These are phyloP conservation scores for Camellia oleifera DNA, from an alignment of 179 eudicot genomes.

Conservation along the genomic window DNA sequence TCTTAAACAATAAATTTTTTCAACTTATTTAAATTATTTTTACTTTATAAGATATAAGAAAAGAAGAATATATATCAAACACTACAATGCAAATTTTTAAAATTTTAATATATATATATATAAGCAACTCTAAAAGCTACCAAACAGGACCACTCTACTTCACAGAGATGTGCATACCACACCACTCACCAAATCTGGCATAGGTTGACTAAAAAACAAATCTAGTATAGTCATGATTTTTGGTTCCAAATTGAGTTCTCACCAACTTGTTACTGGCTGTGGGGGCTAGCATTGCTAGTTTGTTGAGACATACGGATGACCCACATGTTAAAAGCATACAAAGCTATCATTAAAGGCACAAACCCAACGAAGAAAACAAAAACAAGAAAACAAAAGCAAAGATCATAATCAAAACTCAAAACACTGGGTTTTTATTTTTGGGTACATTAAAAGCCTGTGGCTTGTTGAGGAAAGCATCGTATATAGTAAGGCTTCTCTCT, in stretches of 20 bases:
- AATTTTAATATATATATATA: too few relatives aligned
- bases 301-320: slow-evolving; percentile 45
- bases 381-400: slow-evolving; percentile 27
- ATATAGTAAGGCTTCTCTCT: too few relatives aligned
- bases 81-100: too few relatives aligned
- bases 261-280: background rate
- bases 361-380: slow-evolving; percentile 31
- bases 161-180: background rate
- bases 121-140: too few relatives aligned
- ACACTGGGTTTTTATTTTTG: too few relatives aligned
- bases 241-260: slow-evolving; percentile 8
- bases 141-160: background rate
- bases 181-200: background rate
- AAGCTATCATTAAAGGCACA: slow-evolving; percentile 53
- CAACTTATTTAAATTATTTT: too few relatives aligned
- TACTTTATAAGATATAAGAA: too few relatives aligned
- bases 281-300: slow-evolving; percentile 11
- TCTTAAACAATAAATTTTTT: too few relatives aligned
- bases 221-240: background rate
- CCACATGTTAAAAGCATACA: slow-evolving; percentile 47
- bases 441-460: too few relatives aligned
- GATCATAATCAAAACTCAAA: slow-evolving; percentile 19
- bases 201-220: background rate
- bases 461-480: too few relatives aligned
- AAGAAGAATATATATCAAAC: too few relatives aligned